Percentiles rank a stretch among this genome's conserved stretches.
Conservation (phyloP, 305 asterid species). For the Fraxinus sp. region DNA sequence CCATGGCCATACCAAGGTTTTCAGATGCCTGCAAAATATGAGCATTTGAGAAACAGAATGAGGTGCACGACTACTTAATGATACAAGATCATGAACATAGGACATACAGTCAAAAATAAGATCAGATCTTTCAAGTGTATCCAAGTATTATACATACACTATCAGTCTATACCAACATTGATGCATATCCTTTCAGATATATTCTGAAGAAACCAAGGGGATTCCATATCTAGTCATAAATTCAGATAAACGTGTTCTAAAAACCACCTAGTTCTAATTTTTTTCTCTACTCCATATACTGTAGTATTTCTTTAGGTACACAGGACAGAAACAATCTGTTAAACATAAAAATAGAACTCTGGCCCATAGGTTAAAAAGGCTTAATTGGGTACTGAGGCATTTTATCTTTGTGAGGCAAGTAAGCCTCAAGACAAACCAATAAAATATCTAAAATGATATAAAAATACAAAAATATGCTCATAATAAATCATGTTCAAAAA, state of each 20-base stretch:
- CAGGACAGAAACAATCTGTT: background rate
- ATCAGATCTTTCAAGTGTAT: constrained; percentile 7
- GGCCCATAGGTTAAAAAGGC: background rate
- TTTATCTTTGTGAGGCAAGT: background rate
- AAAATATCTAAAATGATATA: no score
- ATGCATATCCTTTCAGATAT: background rate
- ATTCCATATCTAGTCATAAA: background rate
- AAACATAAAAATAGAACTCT: background rate
- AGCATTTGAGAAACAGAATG: constrained; percentile 17
- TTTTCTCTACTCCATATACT: background rate
- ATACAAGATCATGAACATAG: constrained; percentile 11
- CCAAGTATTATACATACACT: background rate
- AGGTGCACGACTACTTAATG: constrained; percentile 4
- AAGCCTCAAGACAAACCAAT: background rate
- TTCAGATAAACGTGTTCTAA: background rate
- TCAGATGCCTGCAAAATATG: constrained; percentile 55
- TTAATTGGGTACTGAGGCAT: background rate
- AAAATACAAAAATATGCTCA: background rate
- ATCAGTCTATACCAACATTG: background rate
- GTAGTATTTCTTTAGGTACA: background rate
- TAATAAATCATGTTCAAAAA: no score
- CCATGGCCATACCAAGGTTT: constrained; percentile 96
- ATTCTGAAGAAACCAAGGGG: background rate
- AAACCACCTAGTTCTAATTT: background rate
- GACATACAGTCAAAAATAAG: constrained; percentile 11